A percentile compares a stretch with the other conserved stretches of the same genome.
Evolutionary conservation across 2,329 filamentous ascomycete species (phyloP).

Genomic region (Paraphaeosphaeria minitans): DNA sequence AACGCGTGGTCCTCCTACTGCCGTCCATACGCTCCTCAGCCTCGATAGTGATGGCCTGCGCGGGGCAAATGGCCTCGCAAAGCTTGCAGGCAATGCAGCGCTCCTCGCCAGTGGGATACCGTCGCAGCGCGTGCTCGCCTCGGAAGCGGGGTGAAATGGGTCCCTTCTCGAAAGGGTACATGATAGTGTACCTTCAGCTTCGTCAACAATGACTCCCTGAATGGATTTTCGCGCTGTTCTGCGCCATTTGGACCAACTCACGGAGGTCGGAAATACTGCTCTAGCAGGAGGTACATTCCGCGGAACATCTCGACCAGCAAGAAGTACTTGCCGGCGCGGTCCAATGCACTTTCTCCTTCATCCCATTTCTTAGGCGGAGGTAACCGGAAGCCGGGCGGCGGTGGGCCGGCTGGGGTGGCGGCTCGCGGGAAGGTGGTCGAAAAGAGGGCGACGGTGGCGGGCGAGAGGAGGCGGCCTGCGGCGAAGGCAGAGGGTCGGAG

Average conservation of each 20-base stretch:
- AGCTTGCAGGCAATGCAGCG: constrained; percentile 99
- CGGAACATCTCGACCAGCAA: constrained; percentile 93
- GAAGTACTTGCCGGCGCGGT: constrained; percentile 91
- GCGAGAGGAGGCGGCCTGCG: constrained; percentile 44
- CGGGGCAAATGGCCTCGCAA: constrained; percentile 97
- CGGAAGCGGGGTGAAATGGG: constrained; percentile 98
- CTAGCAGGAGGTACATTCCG: constrained; percentile 96
- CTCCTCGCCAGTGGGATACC: constrained; percentile 97
- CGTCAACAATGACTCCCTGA: constrained; percentile 31
- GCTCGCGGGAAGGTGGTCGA: constrained; percentile 65
- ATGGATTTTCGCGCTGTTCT: constrained; percentile 9
- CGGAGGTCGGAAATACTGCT: constrained; percentile 98
- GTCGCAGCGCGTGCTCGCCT: constrained; percentile 93
- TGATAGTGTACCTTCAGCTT: constrained; percentile 84
- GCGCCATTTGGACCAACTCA: constrained; percentile 61
- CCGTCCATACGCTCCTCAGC: constrained; percentile 97
- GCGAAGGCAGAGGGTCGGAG: constrained; percentile 42
- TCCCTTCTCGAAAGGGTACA: constrained; percentile 98
- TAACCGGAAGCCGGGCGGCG: constrained; percentile 80
- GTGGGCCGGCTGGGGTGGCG: constrained; percentile 74
- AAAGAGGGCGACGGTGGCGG: constrained; percentile 63
- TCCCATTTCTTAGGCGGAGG: constrained; percentile 78
- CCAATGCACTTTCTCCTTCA: constrained; percentile 76
- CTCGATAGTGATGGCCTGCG: constrained; percentile 98
- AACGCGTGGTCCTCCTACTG: constrained; percentile 91